These are phyloP conservation scores for Globisporangium cylindrosporum DNA, from an alignment of 352 stramenopile genomes.

Conservation along the genomic window DNA sequence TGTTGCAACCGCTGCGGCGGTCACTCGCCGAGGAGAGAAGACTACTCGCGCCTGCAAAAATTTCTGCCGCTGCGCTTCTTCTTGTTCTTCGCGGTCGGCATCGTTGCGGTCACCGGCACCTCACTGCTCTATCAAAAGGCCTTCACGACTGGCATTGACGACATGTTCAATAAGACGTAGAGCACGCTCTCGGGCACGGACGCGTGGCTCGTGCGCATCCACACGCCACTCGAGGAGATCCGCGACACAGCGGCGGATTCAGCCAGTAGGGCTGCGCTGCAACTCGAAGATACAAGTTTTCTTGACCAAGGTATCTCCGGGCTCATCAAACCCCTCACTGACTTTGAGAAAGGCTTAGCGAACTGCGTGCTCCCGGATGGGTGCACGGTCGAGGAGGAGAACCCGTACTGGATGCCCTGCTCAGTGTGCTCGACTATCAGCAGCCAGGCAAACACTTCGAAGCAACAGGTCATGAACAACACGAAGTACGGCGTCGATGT, in stretches of 20 bases:
- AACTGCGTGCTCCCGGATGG: constrained; percentile 28
- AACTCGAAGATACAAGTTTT: constrained; percentile 39
- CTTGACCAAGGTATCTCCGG: constrained; percentile 35
- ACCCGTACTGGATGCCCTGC: constrained; percentile 35
- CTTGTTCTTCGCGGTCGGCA: constrained; percentile 50
- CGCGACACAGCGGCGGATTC: constrained; percentile 35
- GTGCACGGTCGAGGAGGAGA: constrained; percentile 21
- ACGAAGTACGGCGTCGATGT: constrained; percentile 30
- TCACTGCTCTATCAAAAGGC: constrained; percentile 58
- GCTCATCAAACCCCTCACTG: constrained; percentile 32
- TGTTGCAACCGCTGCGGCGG: constrained; percentile 74
- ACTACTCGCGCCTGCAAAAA: constrained; percentile 70
- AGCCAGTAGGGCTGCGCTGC: constrained; percentile 21
- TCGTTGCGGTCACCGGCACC: constrained; percentile 41
- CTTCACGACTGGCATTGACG: constrained; percentile 35
- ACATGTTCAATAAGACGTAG: constrained; percentile 38
- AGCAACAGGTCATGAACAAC: constrained; percentile 33
- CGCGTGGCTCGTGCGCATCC: constrained; percentile 37
- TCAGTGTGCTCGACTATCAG: constrained; percentile 38
- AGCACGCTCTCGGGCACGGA: constrained; percentile 37
- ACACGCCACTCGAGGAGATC: constrained; percentile 40
- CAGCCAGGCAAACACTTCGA: constrained; percentile 20
- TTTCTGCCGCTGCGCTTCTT: constrained; percentile 64
- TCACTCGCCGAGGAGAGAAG: constrained; percentile 44
- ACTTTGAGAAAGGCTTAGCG: constrained; percentile 28